Percentiles rank a stretch among this genome's conserved stretches.
These are phyloP conservation scores for Sclerotinia minor DNA, from an alignment of 2,329 filamentous ascomycete genomes.

Conservation along the genomic window DNA sequence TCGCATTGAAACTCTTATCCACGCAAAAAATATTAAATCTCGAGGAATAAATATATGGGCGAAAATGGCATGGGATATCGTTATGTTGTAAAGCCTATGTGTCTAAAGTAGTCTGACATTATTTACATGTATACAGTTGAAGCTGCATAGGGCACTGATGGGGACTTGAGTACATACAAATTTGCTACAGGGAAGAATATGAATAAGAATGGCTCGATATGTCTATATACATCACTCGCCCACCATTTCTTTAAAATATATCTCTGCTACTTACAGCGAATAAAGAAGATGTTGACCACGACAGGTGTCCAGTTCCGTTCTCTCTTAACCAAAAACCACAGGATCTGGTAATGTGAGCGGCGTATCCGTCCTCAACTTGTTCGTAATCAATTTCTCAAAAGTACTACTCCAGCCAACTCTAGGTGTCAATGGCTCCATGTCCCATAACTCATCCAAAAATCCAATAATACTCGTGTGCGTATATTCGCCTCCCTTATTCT, in stretches of 20 bases:
- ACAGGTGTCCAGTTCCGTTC: neutral
- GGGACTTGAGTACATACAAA: neutral
- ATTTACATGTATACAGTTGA: neutral
- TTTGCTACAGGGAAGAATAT: neutral
- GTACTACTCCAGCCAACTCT: slow-evolving; percentile 33
- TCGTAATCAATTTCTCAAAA: slow-evolving; percentile 38
- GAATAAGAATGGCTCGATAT: neutral
- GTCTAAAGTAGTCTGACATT: too few relatives aligned
- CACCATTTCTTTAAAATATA: too few relatives aligned
- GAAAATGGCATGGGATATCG: neutral
- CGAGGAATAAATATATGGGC: neutral
- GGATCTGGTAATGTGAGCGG: slow-evolving; percentile 34
- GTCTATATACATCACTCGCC: neutral
- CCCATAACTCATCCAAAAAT: slow-evolving; percentile 48
- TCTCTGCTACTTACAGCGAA: neutral
- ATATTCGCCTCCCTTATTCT: slow-evolving; percentile 45
- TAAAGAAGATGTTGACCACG: neutral
- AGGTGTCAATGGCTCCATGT: slow-evolving; percentile 34
- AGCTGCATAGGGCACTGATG: too few relatives aligned
- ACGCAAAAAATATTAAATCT: neutral
- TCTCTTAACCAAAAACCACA: slow-evolving; percentile 26
- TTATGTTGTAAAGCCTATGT: neutral
- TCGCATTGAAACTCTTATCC: neutral
- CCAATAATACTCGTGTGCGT: slow-evolving; percentile 48
- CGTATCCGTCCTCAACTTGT: slow-evolving; percentile 33